Evolutionary conservation across 108 stramenopile genomes (phyloP).

Genomic region (Epithemia pelagica): DNA sequence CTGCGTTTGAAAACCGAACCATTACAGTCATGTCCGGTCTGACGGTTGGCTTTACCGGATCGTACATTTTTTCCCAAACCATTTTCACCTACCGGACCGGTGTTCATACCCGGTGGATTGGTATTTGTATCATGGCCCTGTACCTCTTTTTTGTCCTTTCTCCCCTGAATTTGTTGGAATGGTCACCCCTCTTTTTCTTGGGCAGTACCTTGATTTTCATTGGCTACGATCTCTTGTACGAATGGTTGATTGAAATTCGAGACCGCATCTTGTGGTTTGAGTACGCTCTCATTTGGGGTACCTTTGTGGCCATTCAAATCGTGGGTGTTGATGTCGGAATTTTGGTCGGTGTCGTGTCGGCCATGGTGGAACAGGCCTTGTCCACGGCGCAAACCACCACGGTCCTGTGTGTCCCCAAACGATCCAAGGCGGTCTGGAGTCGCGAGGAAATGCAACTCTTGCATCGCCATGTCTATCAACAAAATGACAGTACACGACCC

Average conservation of each 20-base stretch:
- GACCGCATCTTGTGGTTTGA: slow-evolving; percentile 72
- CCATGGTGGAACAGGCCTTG: slow-evolving; percentile 71
- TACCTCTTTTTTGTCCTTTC: slow-evolving; percentile 67
- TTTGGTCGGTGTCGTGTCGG: slow-evolving; percentile 60
- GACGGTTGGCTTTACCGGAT: slow-evolving; percentile 86
- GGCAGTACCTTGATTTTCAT: slow-evolving; percentile 90
- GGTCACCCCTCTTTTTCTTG: slow-evolving; percentile 89
- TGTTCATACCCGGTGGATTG: slow-evolving; percentile 66
- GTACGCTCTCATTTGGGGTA: slow-evolving; percentile 69
- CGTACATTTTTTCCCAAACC: slow-evolving; percentile 98
- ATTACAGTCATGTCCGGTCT: slow-evolving; percentile 65
- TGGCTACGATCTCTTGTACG: slow-evolving; percentile 85
- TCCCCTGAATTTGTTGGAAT: slow-evolving; percentile 64
- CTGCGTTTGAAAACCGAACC: neutral
- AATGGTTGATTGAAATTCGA: slow-evolving; percentile 89
- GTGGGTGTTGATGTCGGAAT: slow-evolving; percentile 84
- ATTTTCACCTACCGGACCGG: slow-evolving; percentile 94
- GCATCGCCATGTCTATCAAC: slow-evolving; percentile 53
- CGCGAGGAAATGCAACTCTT: slow-evolving; percentile 57
- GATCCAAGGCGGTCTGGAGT: slow-evolving; percentile 69
- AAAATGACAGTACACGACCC: slow-evolving; percentile 33
- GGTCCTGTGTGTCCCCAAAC: slow-evolving; percentile 44
- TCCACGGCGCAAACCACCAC: slow-evolving; percentile 55
- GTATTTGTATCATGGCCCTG: slow-evolving; percentile 57
- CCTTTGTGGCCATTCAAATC: slow-evolving; percentile 82